A percentile compares a stretch with the other conserved stretches of the same genome.
Evolutionary conservation across 2,329 filamentous ascomycete species (phyloP).

Genomic region (Cercospora sp.): DNA sequence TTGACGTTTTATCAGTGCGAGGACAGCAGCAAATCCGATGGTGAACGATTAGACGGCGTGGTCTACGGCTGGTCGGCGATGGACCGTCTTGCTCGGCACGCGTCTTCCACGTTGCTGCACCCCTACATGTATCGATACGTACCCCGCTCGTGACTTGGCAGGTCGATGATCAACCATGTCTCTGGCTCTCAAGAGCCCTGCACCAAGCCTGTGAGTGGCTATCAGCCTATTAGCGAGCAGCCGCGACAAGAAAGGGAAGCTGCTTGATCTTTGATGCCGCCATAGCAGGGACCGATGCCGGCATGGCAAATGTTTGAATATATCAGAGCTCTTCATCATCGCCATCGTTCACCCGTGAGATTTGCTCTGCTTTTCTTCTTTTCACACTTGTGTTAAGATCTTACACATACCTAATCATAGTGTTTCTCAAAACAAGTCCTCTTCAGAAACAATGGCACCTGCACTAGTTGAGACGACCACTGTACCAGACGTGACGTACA

Average conservation of each 20-base stretch:
- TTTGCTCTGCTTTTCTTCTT: background rate
- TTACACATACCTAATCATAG: background rate
- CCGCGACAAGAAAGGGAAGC: slow-evolving; percentile 14
- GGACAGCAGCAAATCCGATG: background rate
- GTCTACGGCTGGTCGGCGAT: slow-evolving; percentile 12
- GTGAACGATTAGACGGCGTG: background rate
- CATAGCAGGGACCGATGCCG: slow-evolving; percentile 24
- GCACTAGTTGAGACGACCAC: slow-evolving; percentile 42
- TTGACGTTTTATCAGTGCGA: background rate
- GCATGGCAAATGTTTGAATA: slow-evolving; percentile 21
- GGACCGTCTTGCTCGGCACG: slow-evolving; percentile 16
- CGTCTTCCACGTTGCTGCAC: slow-evolving; percentile 16
- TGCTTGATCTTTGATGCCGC: slow-evolving; percentile 19
- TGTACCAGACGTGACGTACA: slow-evolving; percentile 24
- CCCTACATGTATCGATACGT: slow-evolving; percentile 1
- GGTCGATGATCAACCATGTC: slow-evolving; percentile 2
- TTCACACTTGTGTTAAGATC: background rate
- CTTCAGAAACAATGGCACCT: slow-evolving; percentile 43
- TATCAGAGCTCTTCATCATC: slow-evolving; percentile 18
- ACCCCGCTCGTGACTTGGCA: background rate
- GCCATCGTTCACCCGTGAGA: background rate
- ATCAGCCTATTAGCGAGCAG: slow-evolving; percentile 22
- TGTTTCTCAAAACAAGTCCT: background rate
- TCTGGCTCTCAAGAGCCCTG: background rate
- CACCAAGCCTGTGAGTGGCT: background rate